Evolutionary conservation across 768 basidiomycete species (phyloP).

Genomic region (Cystofilobasidium macerans): DNA sequence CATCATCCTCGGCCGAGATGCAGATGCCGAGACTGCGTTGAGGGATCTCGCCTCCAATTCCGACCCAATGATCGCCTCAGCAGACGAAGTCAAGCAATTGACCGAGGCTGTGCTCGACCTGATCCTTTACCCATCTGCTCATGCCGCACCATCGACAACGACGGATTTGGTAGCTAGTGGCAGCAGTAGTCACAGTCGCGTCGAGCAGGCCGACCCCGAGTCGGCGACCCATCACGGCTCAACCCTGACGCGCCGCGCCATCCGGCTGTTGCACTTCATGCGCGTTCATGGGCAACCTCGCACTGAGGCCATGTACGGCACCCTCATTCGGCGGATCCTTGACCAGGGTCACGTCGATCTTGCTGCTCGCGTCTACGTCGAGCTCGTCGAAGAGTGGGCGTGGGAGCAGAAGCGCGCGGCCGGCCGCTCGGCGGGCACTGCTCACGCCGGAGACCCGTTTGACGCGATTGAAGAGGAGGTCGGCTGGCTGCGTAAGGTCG

Average conservation of each 20-base stretch:
- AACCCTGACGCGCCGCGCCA: constrained; percentile 6
- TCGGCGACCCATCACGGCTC: background rate
- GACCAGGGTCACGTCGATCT: constrained; percentile 29
- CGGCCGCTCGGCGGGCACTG: background rate
- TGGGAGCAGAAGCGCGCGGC: constrained; percentile 33
- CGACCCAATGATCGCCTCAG: background rate
- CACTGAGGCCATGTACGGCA: constrained; percentile 28
- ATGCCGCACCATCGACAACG: background rate
- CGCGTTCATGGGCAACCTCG: constrained; percentile 30
- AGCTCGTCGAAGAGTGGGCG: constrained; percentile 39
- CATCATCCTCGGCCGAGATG: no score
- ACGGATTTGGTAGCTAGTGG: no score
- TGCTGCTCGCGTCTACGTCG: constrained; percentile 37
- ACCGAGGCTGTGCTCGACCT: background rate
- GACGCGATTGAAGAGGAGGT: constrained; percentile 30
- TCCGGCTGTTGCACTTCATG: constrained; percentile 23
- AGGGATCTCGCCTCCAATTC: no score
- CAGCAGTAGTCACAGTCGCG: background rate
- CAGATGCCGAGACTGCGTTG: no score
- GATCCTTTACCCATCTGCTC: background rate
- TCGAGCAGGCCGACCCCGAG: constrained; percentile 1
- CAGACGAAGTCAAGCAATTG: background rate
- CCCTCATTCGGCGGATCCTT: constrained; percentile 29
- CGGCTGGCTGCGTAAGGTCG: background rate
- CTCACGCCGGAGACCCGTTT: constrained; percentile 31